phyloP scores from a whole-genome alignment of 1,284 basidiomycete genomes.

The Thelephora terrestris region DNA sequence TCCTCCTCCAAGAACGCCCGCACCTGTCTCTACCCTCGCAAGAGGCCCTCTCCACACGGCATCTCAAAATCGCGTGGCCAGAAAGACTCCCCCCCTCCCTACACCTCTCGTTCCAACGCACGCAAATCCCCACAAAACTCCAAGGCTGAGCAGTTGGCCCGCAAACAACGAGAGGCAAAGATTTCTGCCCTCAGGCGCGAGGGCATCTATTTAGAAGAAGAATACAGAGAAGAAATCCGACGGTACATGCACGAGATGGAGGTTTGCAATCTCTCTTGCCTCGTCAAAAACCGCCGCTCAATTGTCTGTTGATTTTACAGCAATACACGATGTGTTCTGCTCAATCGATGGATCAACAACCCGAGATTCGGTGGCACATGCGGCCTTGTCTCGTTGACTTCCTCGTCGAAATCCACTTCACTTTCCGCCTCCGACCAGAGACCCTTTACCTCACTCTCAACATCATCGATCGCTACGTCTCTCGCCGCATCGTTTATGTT shows the following conservation, averaged over 20 bases:
- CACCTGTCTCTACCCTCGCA: constrained; percentile 64
- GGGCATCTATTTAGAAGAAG: constrained; percentile 75
- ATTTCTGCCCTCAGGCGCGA: constrained; percentile 57
- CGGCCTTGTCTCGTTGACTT: constrained; percentile 99
- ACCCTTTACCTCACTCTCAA: constrained; percentile 98
- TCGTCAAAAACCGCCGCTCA: constrained; percentile 9
- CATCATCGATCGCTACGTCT: constrained; percentile 98
- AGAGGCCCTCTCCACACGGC: constrained; percentile 71
- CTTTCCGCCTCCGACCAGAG: constrained; percentile 93
- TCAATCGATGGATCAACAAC: constrained; percentile 97
- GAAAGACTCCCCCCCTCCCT: constrained; percentile 33
- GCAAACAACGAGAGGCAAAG: constrained; percentile 59
- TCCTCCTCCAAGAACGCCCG: constrained; percentile 49
- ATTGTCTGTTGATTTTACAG: constrained; percentile 30
- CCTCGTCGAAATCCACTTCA: constrained; percentile 96
- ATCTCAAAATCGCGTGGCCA: constrained; percentile 49
- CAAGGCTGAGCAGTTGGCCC: constrained; percentile 46
- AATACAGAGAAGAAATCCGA: constrained; percentile 90
- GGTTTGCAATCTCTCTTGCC: constrained; percentile 44
- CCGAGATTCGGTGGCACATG: constrained; percentile 97
- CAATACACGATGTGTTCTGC: constrained; percentile 79
- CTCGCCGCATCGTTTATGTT: constrained; percentile 96
- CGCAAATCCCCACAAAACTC: constrained; percentile 56
- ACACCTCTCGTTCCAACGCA: constrained; percentile 31
- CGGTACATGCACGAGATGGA: constrained; percentile 97